Evolutionary conservation across 108 stramenopile species (phyloP).

Genomic region (Cyclotella sp.): DNA sequence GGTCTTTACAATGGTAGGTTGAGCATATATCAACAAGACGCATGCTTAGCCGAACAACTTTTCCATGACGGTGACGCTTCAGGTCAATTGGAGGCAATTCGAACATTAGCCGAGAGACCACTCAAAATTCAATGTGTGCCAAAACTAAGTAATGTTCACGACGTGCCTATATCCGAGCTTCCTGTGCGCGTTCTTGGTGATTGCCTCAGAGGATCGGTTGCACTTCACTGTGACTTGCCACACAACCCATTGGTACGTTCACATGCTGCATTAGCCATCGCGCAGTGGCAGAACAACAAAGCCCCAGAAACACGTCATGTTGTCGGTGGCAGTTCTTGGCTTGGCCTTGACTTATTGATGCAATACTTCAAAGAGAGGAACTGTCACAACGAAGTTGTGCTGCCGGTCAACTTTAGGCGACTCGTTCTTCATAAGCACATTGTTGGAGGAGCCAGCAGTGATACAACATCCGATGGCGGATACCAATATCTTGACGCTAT

Average conservation of each 20-base stretch:
- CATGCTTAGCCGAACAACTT: conserved; percentile 83
- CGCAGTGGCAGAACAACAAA: conserved; percentile 92
- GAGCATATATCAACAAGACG: conserved; percentile 84
- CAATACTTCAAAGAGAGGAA: conserved; percentile 87
- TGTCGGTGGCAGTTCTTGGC: conserved; percentile 73
- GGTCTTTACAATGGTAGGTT: conserved; percentile 79
- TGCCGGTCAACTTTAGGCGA: conserved; percentile 81
- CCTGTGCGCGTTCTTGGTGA: conserved; percentile 87
- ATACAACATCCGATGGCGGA: conserved; percentile 56
- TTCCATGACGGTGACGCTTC: conserved; percentile 89
- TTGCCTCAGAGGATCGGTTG: conserved; percentile 83
- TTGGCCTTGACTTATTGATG: conserved; percentile 77
- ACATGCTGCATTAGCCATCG: conserved; percentile 86
- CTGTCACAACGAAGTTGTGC: conserved; percentile 65
- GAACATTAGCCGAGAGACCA: conserved; percentile 85
- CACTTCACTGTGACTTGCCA: conserved; percentile 81
- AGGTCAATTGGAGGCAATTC: conserved; percentile 81
- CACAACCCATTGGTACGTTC: conserved; percentile 82
- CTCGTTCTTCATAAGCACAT: conserved; percentile 76
- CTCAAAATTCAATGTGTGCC: conserved; percentile 79
- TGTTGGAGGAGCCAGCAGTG: conserved; percentile 52
- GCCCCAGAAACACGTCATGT: conserved; percentile 72
- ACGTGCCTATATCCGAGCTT: conserved; percentile 79
- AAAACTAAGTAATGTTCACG: conserved; percentile 76
- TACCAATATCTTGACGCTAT: conserved; percentile 81